Conservation (phyloP, 106 monocot species). For the Allium fistulosum region DNA sequence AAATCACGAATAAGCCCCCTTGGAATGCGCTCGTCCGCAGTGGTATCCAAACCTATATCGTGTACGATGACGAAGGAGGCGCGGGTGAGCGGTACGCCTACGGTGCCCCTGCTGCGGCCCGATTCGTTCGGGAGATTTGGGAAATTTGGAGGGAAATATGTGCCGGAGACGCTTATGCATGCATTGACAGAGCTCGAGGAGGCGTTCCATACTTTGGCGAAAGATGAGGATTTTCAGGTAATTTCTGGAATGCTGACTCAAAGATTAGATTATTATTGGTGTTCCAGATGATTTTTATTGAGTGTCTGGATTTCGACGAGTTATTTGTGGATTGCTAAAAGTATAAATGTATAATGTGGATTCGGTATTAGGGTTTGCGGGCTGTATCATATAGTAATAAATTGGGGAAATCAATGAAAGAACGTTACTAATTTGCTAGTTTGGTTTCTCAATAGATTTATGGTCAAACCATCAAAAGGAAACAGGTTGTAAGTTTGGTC, state of each 20-base stretch:
- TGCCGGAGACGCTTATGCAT: constrained; percentile 88
- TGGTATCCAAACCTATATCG: background rate
- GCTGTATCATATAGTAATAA: no score
- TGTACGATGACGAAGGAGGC: background rate
- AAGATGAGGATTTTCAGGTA: constrained; percentile 68
- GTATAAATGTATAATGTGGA: no score
- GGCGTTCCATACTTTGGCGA: constrained; percentile 35
- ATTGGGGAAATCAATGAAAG: no score
- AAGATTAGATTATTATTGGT: constrained; percentile 1
- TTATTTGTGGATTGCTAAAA: no score
- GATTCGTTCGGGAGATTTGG: constrained; percentile 73
- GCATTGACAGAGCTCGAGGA: constrained; percentile 59
- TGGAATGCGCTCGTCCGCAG: background rate
- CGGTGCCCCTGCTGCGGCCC: constrained; percentile 25
- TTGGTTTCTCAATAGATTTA: no score
- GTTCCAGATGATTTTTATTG: background rate
- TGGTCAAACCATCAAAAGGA: no score
- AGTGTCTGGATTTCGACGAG: no score
- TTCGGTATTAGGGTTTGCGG: background rate
- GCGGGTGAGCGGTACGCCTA: constrained; percentile 4
- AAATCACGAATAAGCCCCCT: constrained; percentile 3
- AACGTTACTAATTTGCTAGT: no score
- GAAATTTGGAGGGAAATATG: constrained; percentile 86
- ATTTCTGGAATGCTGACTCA: background rate
- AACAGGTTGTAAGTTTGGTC: no score